phyloP scores from a whole-genome alignment of 129 eudicot genomes.

The Heracleum sosnowskyi region DNA sequence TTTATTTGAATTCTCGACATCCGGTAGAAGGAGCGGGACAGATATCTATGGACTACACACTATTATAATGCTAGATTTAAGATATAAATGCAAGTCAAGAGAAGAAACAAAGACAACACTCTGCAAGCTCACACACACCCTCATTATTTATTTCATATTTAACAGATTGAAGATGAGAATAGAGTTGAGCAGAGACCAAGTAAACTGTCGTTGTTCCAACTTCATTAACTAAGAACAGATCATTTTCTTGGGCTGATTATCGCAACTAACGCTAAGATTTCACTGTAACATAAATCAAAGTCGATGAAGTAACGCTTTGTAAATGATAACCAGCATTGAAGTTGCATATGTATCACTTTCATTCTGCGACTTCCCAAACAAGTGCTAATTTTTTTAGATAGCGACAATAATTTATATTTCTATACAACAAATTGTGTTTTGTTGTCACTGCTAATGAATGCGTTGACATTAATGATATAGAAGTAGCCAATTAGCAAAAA shows the following conservation, averaged over 20 bases:
- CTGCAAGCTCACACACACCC: background rate
- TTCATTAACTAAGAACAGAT: no score
- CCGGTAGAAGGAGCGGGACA: no score
- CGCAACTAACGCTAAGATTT: background rate
- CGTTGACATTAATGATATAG: background rate
- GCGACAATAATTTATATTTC: background rate
- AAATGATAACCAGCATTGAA: background rate
- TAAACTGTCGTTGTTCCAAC: no score
- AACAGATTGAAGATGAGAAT: no score
- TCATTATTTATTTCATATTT: background rate
- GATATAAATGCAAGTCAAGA: no score
- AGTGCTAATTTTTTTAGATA: background rate
- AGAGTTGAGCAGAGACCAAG: no score
- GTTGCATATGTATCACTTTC: background rate
- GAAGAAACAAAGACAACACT: no score
- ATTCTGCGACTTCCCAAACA: background rate
- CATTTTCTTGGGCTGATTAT: background rate
- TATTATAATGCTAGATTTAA: no score
- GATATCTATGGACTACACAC: no score
- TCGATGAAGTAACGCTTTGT: background rate
- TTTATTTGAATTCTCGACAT: no score
- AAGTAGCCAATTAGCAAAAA: background rate
- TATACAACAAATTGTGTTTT: background rate
- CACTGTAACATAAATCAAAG: background rate
- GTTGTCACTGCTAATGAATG: background rate